A percentile compares a stretch with the other conserved stretches of the same genome.
Conservation (phyloP, 2,329 filamentous ascomycete species). For the Pseudogymnoascus pannorum region DNA sequence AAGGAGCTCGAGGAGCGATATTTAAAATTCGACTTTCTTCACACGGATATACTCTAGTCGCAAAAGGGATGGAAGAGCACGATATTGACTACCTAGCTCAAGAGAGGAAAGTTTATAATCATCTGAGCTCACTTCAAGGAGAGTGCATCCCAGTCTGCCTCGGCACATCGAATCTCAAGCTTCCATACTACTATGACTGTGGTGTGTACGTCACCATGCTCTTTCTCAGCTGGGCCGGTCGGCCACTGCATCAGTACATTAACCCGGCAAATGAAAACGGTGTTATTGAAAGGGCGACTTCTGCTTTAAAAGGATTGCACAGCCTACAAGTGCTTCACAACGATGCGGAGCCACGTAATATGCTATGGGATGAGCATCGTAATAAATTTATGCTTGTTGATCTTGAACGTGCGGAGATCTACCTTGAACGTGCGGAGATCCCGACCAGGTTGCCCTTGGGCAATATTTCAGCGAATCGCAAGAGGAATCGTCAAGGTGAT, state of each 20-base stretch:
- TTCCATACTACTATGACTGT: constrained; percentile 29
- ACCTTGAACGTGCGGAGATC: constrained; percentile 28
- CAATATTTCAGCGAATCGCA: constrained; percentile 19
- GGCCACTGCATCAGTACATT: constrained; percentile 19
- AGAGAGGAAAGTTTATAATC: not conserved
- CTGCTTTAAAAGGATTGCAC: constrained; percentile 4
- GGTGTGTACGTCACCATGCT: constrained; percentile 29
- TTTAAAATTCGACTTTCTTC: constrained; percentile 25
- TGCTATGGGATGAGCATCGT: constrained; percentile 25
- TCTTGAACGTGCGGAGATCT: constrained; percentile 29
- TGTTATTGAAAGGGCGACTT: constrained; percentile 14
- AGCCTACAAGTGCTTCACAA: constrained; percentile 17
- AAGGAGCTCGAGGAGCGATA: constrained; percentile 24
- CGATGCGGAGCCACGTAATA: constrained; percentile 28
- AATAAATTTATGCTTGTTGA: constrained; percentile 29
- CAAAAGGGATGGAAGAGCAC: not conserved
- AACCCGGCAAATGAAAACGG: constrained; percentile 12
- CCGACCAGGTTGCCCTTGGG: constrained; percentile 19
- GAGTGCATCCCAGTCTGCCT: constrained; percentile 31
- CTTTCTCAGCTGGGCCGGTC: constrained; percentile 30
- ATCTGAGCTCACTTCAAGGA: constrained; percentile 26
- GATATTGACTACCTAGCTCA: not conserved
- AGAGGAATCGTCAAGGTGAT: constrained; percentile 20
- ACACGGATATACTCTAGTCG: constrained; percentile 17
- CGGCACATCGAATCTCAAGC: constrained; percentile 25